Base-by-base conservation (phyloP, 2,329 filamentous ascomycete species). In the Hymenoscyphus repandus region DNA sequence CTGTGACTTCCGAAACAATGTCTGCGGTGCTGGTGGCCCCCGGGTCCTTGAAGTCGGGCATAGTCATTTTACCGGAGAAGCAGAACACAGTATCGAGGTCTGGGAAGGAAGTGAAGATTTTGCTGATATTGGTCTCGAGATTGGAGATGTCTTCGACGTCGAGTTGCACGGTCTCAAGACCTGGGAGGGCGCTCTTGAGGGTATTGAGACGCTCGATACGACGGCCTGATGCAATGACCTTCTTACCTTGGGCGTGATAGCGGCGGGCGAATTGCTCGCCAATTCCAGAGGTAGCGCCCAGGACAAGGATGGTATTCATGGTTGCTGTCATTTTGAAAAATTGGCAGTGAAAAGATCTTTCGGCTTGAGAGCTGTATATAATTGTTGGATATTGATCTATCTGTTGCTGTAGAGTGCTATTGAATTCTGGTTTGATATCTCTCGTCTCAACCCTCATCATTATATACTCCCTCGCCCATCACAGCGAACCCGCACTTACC, bases 41-140 rank as follows among this genome's bases (percentile, higher is more conserved):
- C 3, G 59, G 47, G 13, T 64, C 53, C 4, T 57, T 56, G 31
- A 65, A 60, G 30, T 58, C 53, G 38, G 55, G 57, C 11, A 57
- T 51, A 11, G 55, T 55, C 51, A 63, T 59, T 53, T 62, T 64
- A 12, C 66, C 66, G 10, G 64, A 60, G n/a, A 64, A 61, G 44
- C 67, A 50, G 45, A 68, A 62, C 30, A 69, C 58, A 6, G 64
- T 64, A 49, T 69, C 66, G 40, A 70, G 56, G 30, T 56, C 51
- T 2, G 63, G 65, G 47, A 59, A 59, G 6, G 41, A 50, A 6
- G 48, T 55, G 31, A 63, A 47, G 27, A 60, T 47, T 11, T 6
- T 12, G 2, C 12, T 39, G 30, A 58, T 22, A 11, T 50, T 51
- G 27, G 53, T 17, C 20, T 50, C 46, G n/a, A 60, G 44, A 11